These are phyloP conservation scores for Boletus edulis DNA, from an alignment of 768 basidiomycete genomes.

Conservation along the genomic window DNA sequence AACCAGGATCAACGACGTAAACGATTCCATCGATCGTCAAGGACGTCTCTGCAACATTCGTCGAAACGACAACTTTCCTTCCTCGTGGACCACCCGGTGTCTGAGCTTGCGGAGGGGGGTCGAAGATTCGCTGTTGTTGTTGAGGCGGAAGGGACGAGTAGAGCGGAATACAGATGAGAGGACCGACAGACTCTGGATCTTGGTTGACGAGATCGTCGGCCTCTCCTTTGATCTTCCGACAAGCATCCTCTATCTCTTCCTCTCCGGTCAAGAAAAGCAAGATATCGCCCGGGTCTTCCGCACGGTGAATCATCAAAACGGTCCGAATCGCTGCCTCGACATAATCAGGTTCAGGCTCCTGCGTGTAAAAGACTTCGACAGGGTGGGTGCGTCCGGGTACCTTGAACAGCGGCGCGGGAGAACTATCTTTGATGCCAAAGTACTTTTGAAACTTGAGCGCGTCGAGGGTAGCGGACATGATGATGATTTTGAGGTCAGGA, in stretches of 20 bases:
- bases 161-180: conserved; percentile 85
- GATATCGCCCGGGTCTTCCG: conserved; percentile 91
- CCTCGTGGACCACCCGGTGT: conserved; percentile 73
- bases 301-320: conserved; percentile 95
- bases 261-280: conserved; percentile 96
- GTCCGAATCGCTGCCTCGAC: conserved; percentile 96
- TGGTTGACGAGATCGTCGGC: conserved; percentile 79
- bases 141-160: conserved; percentile 94
- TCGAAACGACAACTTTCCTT: conserved; percentile 91
- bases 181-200: conserved; percentile 76
- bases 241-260: conserved; percentile 97
- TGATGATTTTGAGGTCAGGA: conserved; percentile 89
- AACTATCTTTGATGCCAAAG: conserved; percentile 52
- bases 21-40: conserved; percentile 98
- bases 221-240: conserved; percentile 89
- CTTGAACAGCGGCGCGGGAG: conserved; percentile 76
- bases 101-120: conserved; percentile 69
- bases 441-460: conserved; percentile 97
- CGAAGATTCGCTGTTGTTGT: conserved; percentile 97
- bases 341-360: conserved; percentile 92
- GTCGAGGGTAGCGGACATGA: conserved; percentile 98
- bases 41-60: conserved; percentile 97
- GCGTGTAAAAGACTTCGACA: conserved; percentile 93
- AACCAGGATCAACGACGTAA: conserved; percentile 98
- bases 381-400: conserved; percentile 93